Conservation (phyloP, 2,329 filamentous ascomycete genomes). For the Fusarium siculi region DNA sequence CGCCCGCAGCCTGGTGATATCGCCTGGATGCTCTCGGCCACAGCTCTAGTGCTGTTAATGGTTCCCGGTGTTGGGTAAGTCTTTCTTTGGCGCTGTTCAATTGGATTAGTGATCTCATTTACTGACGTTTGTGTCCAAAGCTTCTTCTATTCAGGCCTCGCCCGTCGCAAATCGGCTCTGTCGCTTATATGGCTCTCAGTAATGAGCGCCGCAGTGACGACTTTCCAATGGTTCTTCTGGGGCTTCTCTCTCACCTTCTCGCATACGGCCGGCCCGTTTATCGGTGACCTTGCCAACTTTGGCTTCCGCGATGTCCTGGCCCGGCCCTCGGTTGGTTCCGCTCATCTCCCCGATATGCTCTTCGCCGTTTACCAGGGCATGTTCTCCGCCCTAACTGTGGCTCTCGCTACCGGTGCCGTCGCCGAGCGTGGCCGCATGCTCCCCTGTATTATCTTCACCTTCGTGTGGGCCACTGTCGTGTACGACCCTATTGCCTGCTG, state of each 20-base stretch:
- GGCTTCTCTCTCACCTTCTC: constrained; percentile 87
- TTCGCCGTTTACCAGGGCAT: constrained; percentile 90
- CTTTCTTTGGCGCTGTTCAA: not conserved
- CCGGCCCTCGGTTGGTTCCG: constrained; percentile 77
- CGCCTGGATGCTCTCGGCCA: constrained; percentile 83
- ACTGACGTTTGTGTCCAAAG: constrained; percentile 44
- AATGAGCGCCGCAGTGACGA: constrained; percentile 84
- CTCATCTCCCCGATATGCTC: constrained; percentile 81
- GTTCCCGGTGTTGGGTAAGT: constrained; percentile 84
- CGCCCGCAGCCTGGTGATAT: constrained; percentile 76
- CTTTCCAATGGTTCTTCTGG: constrained; percentile 97
- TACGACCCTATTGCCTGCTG: constrained; percentile 95
- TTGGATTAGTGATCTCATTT: not conserved
- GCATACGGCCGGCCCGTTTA: constrained; percentile 77
- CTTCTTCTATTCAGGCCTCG: constrained; percentile 94
- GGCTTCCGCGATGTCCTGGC: constrained; percentile 81
- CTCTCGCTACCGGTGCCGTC: constrained; percentile 84
- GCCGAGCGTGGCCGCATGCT: constrained; percentile 90
- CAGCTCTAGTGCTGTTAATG: constrained; percentile 89
- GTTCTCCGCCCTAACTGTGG: constrained; percentile 88
- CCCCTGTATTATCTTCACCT: constrained; percentile 91
- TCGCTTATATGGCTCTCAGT: constrained; percentile 91
- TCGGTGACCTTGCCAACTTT: constrained; percentile 83
- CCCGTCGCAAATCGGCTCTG: constrained; percentile 87
- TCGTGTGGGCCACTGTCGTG: constrained; percentile 88